These are phyloP conservation scores for Hordeum marinum DNA, from an alignment of 176 grass and related monocot species.

Conservation along the genomic window DNA sequence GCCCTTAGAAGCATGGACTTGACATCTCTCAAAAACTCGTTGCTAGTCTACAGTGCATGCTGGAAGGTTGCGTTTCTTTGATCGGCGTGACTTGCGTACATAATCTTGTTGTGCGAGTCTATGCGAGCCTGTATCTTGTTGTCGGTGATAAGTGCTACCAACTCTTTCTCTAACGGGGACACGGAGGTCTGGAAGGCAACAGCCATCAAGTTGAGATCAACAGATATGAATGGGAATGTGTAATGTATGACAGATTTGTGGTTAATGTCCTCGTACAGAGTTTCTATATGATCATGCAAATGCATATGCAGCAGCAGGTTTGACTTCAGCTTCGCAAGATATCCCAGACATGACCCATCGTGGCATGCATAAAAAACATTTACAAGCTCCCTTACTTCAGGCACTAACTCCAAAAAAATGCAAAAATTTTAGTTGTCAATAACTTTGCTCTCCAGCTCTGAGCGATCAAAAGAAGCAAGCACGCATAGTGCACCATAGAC, in stretches of 20 bases:
- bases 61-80: conserved; percentile 78
- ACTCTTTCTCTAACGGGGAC: conserved; percentile 63
- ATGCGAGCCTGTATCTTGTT: conserved; percentile 60
- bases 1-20: conserved; percentile 76
- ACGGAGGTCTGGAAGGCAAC: conserved; percentile 63
- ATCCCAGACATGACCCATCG: conserved; percentile 35
- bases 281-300: conserved; percentile 47
- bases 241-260: conserved; percentile 91
- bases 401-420: conserved; percentile 89
- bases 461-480: conserved; percentile 92
- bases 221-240: conserved; percentile 94
- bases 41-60: conserved; percentile 60
- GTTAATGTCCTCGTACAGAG: conserved; percentile 64
- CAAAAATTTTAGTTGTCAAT: conserved; percentile 91
- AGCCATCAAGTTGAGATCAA: conserved; percentile 88
- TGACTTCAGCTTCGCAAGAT: conserved; percentile 41
- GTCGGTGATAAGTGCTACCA: conserved; percentile 77
- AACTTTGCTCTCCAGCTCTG: conserved; percentile 88
- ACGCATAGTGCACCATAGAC: conserved; percentile 92
- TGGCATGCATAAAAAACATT: conserved; percentile 89
- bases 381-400: conserved; percentile 94
- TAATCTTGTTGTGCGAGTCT: conserved; percentile 88
- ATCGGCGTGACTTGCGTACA: conserved; percentile 40
- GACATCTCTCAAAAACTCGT: conserved; percentile 76
- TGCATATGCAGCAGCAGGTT: conserved; percentile 47